Evolutionary conservation across 1,284 basidiomycete genomes (phyloP).

Genomic region (Fomitopsis palustris): DNA sequence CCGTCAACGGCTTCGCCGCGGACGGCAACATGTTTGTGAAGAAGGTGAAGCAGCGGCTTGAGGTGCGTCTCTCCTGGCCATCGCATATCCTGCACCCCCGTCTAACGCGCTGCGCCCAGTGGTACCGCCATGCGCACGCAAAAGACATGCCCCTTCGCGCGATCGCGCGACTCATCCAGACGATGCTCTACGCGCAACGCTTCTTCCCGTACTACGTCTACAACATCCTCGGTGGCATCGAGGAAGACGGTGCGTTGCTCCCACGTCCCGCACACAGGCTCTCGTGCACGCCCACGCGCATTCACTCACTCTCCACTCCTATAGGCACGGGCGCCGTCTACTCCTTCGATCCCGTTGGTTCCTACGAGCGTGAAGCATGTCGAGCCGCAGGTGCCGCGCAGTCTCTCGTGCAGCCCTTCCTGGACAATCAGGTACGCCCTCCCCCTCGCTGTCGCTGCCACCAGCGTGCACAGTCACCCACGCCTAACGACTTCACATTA

Average conservation of each 20-base stretch:
- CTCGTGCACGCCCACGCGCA: background rate
- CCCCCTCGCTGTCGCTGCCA: conserved; percentile 1
- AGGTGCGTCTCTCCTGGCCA: conserved; percentile 48
- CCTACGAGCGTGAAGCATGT: conserved; percentile 93
- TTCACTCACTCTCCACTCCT: background rate
- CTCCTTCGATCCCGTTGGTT: conserved; percentile 95
- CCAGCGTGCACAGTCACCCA: conserved; percentile 8
- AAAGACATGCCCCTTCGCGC: conserved; percentile 92
- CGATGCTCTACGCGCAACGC: conserved; percentile 90
- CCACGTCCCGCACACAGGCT: conserved; percentile 1
- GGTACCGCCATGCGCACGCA: conserved; percentile 92
- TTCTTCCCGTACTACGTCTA: conserved; percentile 98
- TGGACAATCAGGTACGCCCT: conserved; percentile 85
- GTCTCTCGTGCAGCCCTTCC: conserved; percentile 88
- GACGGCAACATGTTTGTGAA: conserved; percentile 97
- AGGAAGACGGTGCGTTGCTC: conserved; percentile 79
- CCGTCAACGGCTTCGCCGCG: conserved; percentile 93
- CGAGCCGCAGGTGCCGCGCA: conserved; percentile 92
- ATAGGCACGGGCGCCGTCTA: conserved; percentile 91
- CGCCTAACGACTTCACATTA: conserved; percentile 29
- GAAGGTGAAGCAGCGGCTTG: conserved; percentile 88
- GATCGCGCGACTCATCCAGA: conserved; percentile 92
- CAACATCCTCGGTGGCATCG: conserved; percentile 92
- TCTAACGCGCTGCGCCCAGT: conserved; percentile 43
- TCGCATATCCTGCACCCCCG: background rate